phyloP scores from a whole-genome alignment of 345 rosid species.

The Dipteronia dyeriana region DNA sequence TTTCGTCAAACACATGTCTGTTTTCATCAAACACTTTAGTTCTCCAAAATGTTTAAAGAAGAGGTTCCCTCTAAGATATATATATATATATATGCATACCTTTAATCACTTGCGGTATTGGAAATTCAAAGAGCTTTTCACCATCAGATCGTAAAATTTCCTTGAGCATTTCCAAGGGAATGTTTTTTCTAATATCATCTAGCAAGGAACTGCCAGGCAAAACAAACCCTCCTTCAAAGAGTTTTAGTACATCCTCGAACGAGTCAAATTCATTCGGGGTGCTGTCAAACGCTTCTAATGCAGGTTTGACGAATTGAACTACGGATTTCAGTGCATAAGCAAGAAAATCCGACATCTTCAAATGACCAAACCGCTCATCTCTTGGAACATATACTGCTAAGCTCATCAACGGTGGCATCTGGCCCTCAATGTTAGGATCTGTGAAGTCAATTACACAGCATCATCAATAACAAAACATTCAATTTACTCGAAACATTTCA shows the following conservation, averaged over 20 bases:
- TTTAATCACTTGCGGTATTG: constrained; percentile 72
- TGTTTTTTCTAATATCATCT: constrained; percentile 33
- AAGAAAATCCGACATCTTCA: constrained; percentile 67
- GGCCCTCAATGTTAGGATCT: constrained; percentile 62
- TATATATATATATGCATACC: constrained; percentile 40
- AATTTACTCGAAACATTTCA: no score
- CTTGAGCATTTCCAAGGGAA: constrained; percentile 55
- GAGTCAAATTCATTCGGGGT: constrained; percentile 62
- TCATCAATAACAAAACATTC: background rate
- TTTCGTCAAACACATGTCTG: no score
- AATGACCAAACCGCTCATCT: constrained; percentile 75
- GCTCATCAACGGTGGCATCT: constrained; percentile 40
- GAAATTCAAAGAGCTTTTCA: constrained; percentile 47
- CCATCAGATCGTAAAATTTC: constrained; percentile 60
- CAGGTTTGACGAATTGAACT: constrained; percentile 53
- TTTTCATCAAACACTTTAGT: background rate
- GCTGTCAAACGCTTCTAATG: constrained; percentile 43
- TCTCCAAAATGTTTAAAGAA: no score
- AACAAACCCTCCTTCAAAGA: constrained; percentile 57
- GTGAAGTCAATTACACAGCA: constrained; percentile 18
- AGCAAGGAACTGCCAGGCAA: constrained; percentile 44
- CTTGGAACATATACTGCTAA: constrained; percentile 68
- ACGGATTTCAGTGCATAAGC: constrained; percentile 55
- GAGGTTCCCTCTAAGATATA: background rate
- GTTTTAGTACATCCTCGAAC: constrained; percentile 50